These are phyloP conservation scores for Phytophthora pseudosyringae DNA, from an alignment of 352 stramenopile genomes.

Conservation along the genomic window DNA sequence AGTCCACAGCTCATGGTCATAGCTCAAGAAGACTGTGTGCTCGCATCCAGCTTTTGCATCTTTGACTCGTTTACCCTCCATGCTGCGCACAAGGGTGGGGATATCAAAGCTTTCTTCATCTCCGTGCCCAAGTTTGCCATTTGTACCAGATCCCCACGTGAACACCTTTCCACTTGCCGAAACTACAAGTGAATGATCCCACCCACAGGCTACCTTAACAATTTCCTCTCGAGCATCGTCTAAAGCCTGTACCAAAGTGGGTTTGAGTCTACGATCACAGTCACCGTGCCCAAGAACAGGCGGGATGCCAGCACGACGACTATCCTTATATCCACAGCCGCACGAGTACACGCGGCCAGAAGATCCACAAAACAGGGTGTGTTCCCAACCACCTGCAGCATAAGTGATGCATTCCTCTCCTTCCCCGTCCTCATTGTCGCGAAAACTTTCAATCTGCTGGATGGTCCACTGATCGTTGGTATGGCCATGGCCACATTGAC, in stretches of 20 bases:
- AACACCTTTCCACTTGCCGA: slow-evolving; percentile 64
- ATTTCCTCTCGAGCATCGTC: slow-evolving; percentile 67
- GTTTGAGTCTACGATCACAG: slow-evolving; percentile 68
- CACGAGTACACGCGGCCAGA: slow-evolving; percentile 76
- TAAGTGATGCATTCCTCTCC: slow-evolving; percentile 54
- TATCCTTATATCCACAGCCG: slow-evolving; percentile 88
- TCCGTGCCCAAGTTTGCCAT: slow-evolving; percentile 83
- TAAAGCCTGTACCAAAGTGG: slow-evolving; percentile 57
- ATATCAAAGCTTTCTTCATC: slow-evolving; percentile 82
- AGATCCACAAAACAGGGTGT: slow-evolving; percentile 74
- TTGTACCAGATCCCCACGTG: slow-evolving; percentile 82
- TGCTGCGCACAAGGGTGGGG: slow-evolving; percentile 54
- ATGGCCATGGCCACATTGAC: slow-evolving; percentile 81
- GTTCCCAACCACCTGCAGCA: slow-evolving; percentile 80
- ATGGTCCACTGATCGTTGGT: slow-evolving; percentile 74
- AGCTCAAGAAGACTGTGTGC: slow-evolving; percentile 70
- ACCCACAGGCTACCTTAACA: slow-evolving; percentile 70
- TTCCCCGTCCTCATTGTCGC: slow-evolving; percentile 50
- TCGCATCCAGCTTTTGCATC: slow-evolving; percentile 85
- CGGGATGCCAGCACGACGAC: slow-evolving; percentile 73
- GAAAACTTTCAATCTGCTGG: slow-evolving; percentile 64
- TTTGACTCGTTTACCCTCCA: slow-evolving; percentile 59
- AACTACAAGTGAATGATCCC: slow-evolving; percentile 85
- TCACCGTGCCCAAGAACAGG: slow-evolving; percentile 83
- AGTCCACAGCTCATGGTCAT: slow-evolving; percentile 74